phyloP scores from a whole-genome alignment of 306 rosid species.

The Rubus idaeus region DNA sequence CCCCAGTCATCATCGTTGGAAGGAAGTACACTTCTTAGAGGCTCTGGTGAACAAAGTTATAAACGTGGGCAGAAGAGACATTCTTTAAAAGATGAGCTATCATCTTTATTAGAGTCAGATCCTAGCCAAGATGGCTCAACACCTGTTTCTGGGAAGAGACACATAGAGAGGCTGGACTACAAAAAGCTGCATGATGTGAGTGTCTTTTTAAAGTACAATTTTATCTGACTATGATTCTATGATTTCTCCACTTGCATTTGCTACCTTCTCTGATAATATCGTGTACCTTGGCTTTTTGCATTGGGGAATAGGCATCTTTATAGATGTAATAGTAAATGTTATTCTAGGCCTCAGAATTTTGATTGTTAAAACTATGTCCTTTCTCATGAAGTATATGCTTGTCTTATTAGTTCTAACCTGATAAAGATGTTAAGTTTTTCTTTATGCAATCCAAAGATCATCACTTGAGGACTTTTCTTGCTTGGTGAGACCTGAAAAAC shows the following conservation, averaged over 20 bases:
- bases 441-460: background rate
- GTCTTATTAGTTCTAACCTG: background rate
- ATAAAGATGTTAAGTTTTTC: background rate
- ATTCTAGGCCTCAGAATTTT: conserved; percentile 6
- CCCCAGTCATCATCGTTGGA: conserved; percentile 32
- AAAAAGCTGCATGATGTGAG: conserved; percentile 94
- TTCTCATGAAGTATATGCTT: background rate
- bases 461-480: background rate
- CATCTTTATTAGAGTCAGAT: conserved; percentile 51
- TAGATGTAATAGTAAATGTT: background rate
- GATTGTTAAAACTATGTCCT: background rate
- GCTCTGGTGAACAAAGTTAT: conserved; percentile 37
- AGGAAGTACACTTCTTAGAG: conserved; percentile 20
- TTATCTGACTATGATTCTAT: conserved; percentile 12
- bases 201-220: conserved; percentile 34
- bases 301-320: background rate
- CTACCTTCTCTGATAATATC: background rate
- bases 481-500: background rate
- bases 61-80: conserved; percentile 44
- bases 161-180: conserved; percentile 85
- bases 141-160: conserved; percentile 57
- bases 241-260: conserved; percentile 20
- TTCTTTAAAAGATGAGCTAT: conserved; percentile 52
- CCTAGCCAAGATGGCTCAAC: conserved; percentile 48
- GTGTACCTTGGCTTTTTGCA: background rate